Evolutionary conservation across 495 filamentous ascomycete genomes (phyloP).

Genomic region (Chlorociboria aeruginascens): DNA sequence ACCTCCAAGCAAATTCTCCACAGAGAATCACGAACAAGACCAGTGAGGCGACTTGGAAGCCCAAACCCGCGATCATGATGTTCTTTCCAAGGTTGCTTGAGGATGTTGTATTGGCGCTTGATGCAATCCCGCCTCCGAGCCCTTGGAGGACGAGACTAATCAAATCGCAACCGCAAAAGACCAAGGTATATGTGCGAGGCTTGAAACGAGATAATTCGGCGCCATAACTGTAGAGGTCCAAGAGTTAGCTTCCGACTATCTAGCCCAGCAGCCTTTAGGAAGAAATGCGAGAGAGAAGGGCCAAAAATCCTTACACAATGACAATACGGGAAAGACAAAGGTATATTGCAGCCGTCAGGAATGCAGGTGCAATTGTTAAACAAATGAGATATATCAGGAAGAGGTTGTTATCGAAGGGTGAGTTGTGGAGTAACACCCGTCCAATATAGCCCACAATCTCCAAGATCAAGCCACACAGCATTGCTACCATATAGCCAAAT

Average conservation of each 20-base stretch:
- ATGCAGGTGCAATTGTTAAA: conserved; percentile 43
- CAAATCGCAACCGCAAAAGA: conserved; percentile 42
- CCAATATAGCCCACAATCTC: conserved; percentile 31
- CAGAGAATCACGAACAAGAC: conserved; percentile 9
- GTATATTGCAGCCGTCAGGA: conserved; percentile 45
- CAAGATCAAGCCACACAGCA: conserved; percentile 25
- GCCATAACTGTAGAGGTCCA: conserved; percentile 21
- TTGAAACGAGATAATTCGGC: conserved; percentile 32
- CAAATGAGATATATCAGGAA: conserved; percentile 35
- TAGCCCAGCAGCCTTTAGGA: too few species aligned
- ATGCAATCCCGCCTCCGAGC: conserved; percentile 39
- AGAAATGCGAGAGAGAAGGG: too few species aligned
- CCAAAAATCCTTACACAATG: conserved; percentile 16
- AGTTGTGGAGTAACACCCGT: conserved; percentile 27
- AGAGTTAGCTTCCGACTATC: conserved; percentile 4
- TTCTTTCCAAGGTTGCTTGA: conserved; percentile 10
- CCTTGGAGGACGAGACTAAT: conserved; percentile 43
- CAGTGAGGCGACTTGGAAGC: conserved; percentile 16
- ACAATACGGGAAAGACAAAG: conserved; percentile 43
- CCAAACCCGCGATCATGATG: conserved; percentile 19
- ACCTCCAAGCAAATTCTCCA: conserved; percentile 14
- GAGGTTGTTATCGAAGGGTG: conserved; percentile 24
- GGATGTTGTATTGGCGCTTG: conserved; percentile 23
- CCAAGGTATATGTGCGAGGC: conserved; percentile 36
- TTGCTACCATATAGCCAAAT: conserved; percentile 28